Evolutionary conservation across 2,329 filamentous ascomycete species (phyloP).

Genomic region (Fusarium sulawesiense): DNA sequence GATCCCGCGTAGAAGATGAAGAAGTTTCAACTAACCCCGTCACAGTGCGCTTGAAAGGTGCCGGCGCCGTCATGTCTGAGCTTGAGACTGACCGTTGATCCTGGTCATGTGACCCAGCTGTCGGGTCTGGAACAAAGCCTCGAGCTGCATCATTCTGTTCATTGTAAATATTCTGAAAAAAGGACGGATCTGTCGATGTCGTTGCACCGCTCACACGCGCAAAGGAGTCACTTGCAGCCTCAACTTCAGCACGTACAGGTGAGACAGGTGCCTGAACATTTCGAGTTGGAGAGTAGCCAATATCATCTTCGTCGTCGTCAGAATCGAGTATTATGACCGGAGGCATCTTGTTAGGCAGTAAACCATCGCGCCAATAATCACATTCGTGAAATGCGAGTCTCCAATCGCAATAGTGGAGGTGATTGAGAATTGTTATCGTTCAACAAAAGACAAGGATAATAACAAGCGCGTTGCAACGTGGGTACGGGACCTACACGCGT

Average conservation of each 20-base stretch:
- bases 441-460: neutral
- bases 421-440: slow-evolving; percentile 16
- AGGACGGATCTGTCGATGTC: slow-evolving; percentile 60
- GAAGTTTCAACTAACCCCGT: slow-evolving; percentile 45
- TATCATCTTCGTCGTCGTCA: slow-evolving; percentile 54
- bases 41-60: slow-evolving; percentile 45
- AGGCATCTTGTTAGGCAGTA: slow-evolving; percentile 34
- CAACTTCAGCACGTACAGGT: slow-evolving; percentile 2
- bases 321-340: slow-evolving; percentile 54
- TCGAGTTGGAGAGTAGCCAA: slow-evolving; percentile 36
- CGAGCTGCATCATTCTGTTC: slow-evolving; percentile 55
- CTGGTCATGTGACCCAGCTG: slow-evolving; percentile 11
- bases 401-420: slow-evolving; percentile 1
- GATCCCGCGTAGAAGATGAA: slow-evolving; percentile 48
- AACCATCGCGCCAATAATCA: slow-evolving; percentile 11
- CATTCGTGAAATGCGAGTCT: neutral
- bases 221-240: slow-evolving; percentile 36
- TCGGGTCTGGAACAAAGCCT: slow-evolving; percentile 32
- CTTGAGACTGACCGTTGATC: slow-evolving; percentile 33
- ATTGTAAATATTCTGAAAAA: slow-evolving; percentile 61
- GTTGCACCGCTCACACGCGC: slow-evolving; percentile 48
- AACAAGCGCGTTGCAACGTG: slow-evolving; percentile 32
- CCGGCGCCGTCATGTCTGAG: slow-evolving; percentile 44
- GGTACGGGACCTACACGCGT: slow-evolving; percentile 28
- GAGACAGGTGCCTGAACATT: slow-evolving; percentile 8